A percentile compares a stretch with the other conserved stretches of the same genome.
Conservation (phyloP, 2,329 filamentous ascomycete genomes). For the Cytospora leucostoma region DNA sequence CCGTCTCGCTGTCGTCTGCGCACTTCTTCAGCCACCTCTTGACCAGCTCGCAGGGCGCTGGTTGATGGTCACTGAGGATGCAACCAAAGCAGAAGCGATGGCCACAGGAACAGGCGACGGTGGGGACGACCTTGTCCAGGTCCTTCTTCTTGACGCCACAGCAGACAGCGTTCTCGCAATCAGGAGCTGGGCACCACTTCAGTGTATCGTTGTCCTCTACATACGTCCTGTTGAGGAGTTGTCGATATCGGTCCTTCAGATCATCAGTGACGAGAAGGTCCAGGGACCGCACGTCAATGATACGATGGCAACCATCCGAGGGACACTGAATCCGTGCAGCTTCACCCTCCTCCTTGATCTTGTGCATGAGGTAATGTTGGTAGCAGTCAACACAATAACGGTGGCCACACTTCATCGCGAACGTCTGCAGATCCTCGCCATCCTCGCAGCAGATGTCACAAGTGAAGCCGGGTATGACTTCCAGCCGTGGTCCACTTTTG, state of each 20-base stretch:
- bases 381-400: conserved; percentile 94
- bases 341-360: conserved; percentile 94
- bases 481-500: conserved; percentile 65
- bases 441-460: conserved; percentile 99
- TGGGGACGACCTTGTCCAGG: conserved; percentile 81
- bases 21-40: conserved; percentile 98
- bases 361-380: conserved; percentile 84
- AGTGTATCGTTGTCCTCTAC: conserved; percentile 95
- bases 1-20: conserved; percentile 95
- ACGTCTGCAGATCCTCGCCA: conserved; percentile 72
- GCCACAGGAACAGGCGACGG: conserved; percentile 81
- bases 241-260: conserved; percentile 68
- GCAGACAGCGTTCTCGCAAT: conserved; percentile 90
- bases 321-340: conserved; percentile 94
- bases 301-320: conserved; percentile 80
- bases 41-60: conserved; percentile 85
- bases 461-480: conserved; percentile 72
- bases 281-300: conserved; percentile 87
- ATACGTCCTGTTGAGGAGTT: conserved; percentile 87
- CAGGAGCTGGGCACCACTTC: conserved; percentile 98
- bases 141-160: conserved; percentile 88
- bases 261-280: conserved; percentile 69
- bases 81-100: conserved; percentile 96
- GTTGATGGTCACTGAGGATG: conserved; percentile 85
- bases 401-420: conserved; percentile 93